A percentile compares a stretch with the other conserved stretches of the same genome.
Evolutionary conservation across 2,329 filamentous ascomycete genomes (phyloP).

Genomic region (Ceratocystis cubensis): DNA sequence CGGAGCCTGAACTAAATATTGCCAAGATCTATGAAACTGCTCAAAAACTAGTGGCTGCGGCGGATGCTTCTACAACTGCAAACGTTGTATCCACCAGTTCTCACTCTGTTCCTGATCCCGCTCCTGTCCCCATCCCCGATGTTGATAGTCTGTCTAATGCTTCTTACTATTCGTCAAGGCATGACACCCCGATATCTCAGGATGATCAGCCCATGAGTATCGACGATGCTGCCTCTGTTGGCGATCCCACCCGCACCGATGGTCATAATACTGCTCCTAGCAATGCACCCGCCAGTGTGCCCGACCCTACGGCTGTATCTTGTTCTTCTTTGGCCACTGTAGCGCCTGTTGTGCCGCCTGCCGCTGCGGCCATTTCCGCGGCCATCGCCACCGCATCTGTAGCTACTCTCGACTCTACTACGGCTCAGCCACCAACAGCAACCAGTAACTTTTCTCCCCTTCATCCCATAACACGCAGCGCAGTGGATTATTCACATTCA

Average conservation of each 20-base stretch:
- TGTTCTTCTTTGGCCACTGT: too few species aligned
- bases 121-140: constrained; percentile 6
- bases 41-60: constrained; percentile 50
- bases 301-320: too few species aligned
- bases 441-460: constrained; percentile 20
- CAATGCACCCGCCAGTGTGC: neutral
- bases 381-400: constrained; percentile 11
- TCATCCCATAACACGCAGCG: constrained; percentile 7
- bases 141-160: constrained; percentile 42
- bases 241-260: constrained; percentile 11
- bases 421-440: constrained; percentile 12
- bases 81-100: constrained; percentile 40
- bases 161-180: constrained; percentile 90
- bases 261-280: neutral
- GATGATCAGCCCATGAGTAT: constrained; percentile 19
- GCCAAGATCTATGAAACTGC: constrained; percentile 61
- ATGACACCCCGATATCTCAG: constrained; percentile 57
- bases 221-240: constrained; percentile 19
- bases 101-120: constrained; percentile 38
- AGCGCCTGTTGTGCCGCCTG: neutral
- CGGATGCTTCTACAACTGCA: constrained; percentile 16
- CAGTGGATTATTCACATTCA: constrained; percentile 3
- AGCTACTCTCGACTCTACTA: constrained; percentile 13
- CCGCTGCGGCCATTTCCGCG: neutral
- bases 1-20: constrained; percentile 45